Base-by-base conservation (phyloP, 345 rosid genomes). In the Pelargonium nanum region DNA sequence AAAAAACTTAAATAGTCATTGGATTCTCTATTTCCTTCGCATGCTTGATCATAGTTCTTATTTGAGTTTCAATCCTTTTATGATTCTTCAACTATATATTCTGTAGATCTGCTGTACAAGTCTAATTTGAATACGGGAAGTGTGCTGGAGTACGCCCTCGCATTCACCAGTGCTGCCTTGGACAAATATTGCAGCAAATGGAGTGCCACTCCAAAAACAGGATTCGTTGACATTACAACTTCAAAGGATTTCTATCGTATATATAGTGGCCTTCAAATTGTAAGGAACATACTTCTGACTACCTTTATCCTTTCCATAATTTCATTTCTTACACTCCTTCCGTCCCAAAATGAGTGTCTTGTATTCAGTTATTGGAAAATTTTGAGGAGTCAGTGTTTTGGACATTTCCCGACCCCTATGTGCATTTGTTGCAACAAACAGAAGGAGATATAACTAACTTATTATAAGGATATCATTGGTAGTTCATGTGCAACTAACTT, bases 141-240 rank as follows among this genome's bases (percentile, higher is more conserved):
- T 55, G 88, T 93, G 56, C 84, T 93, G 66, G 96, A 94, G 76
- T 90, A 94, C 61, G 84, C 99, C 63, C 99, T 94, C 78, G 97
- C 99, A 54, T 94, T 89, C 75, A 90, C 99, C 10, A 90, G 91
- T 67, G 99, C 97, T 0, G 87, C 97, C 0, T 77, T 94, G 59
- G 97, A 90, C 73, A 94, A 94, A 72, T 94, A 83, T 63, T 90
- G 97, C 68, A 76, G 83, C 63, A 94, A 90, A 78, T 94, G 97
- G 97, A 87, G 96, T 82, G 91, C 87, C 56, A 79, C 90, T 68
- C 97, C 99, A 16, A 93, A 90, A 83, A 87, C 96, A 5, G 99
- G 99, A 44, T 89, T 93, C 70, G 68, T 93, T 60, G 97, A 93
- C 74, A 90, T 93, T 53, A 93, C 99, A 68, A 90, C 96, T 68